Percentiles rank a stretch among this genome's conserved stretches.
Conservation (phyloP, 352 stramenopile species). For the Bremia lactucae region DNA sequence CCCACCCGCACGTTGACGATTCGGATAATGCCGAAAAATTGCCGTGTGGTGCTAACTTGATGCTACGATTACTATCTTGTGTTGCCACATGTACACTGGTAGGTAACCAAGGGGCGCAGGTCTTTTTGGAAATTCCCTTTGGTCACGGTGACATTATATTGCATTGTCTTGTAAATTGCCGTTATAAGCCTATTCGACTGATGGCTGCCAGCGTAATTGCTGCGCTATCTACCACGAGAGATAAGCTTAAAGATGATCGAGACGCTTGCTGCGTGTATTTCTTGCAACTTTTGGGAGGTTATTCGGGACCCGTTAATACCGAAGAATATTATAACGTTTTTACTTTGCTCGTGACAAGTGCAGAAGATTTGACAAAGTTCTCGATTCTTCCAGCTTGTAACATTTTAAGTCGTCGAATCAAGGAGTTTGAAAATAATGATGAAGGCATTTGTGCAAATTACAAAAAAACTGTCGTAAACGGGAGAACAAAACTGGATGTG, state of each 20-base stretch:
- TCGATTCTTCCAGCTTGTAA: constrained; percentile 32
- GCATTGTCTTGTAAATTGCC: constrained; percentile 32
- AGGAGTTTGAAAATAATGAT: constrained; percentile 27
- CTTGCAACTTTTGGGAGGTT: constrained; percentile 39
- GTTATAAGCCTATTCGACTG: constrained; percentile 36
- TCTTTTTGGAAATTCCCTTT: constrained; percentile 28
- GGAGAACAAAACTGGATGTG: constrained; percentile 2
- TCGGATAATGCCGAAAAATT: constrained; percentile 37
- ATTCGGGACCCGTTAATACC: constrained; percentile 24
- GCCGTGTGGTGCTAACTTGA: constrained; percentile 42
- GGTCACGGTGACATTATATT: constrained; percentile 32
- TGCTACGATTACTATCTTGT: constrained; percentile 42
- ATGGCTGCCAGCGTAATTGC: constrained; percentile 36
- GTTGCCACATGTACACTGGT: constrained; percentile 31
- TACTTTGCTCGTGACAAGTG: constrained; percentile 41
- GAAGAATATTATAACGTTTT: constrained; percentile 62
- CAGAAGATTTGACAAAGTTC: constrained; percentile 32
- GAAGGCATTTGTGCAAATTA: constrained; percentile 4
- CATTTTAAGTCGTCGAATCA: constrained; percentile 42
- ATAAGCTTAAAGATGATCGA: constrained; percentile 33
- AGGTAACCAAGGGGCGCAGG: constrained; percentile 18
- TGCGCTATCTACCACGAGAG: constrained; percentile 33
- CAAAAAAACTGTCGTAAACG: constrained; percentile 7
- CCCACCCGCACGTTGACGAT: constrained; percentile 28
- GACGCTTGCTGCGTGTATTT: constrained; percentile 36